phyloP scores from a whole-genome alignment of 352 stramenopile genomes.

The Pythium rishiriense region DNA sequence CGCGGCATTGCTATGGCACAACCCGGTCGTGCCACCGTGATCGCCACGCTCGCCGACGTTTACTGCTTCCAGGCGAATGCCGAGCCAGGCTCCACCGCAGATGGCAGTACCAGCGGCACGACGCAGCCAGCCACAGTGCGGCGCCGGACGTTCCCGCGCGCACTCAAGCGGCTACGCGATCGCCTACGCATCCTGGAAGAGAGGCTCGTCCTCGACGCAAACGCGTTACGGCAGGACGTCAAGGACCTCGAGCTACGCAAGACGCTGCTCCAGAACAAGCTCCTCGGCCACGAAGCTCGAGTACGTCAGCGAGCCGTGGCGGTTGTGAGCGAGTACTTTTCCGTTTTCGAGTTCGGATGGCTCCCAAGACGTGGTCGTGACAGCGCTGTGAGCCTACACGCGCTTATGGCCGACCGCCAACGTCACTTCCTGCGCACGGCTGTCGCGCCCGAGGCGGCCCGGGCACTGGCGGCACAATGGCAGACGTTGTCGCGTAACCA shows the following conservation, averaged over 20 bases:
- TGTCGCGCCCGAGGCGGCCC: not conserved
- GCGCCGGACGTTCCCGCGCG: not conserved
- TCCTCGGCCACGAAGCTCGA: not conserved
- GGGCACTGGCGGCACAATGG: not conserved
- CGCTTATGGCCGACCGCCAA: not conserved
- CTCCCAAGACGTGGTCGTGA: not conserved
- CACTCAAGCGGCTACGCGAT: not conserved
- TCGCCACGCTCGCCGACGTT: not conserved
- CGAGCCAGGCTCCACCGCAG: not conserved
- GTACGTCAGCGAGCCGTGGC: not conserved
- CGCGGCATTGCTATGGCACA: not conserved
- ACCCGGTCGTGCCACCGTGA: not conserved
- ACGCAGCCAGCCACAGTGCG: not conserved
- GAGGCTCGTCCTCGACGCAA: not conserved
- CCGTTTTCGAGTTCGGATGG: not conserved
- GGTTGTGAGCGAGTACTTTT: not conserved
- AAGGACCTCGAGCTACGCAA: not conserved
- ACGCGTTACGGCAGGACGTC: not conserved
- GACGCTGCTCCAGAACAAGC: not conserved
- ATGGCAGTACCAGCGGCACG: not conserved
- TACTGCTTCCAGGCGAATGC: not conserved
- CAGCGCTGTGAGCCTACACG: not conserved
- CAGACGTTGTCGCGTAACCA: not conserved
- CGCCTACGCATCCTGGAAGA: not conserved
- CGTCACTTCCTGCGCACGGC: not conserved